Base-by-base conservation (phyloP, 768 basidiomycete genomes). In the Mrakia frigida region DNA sequence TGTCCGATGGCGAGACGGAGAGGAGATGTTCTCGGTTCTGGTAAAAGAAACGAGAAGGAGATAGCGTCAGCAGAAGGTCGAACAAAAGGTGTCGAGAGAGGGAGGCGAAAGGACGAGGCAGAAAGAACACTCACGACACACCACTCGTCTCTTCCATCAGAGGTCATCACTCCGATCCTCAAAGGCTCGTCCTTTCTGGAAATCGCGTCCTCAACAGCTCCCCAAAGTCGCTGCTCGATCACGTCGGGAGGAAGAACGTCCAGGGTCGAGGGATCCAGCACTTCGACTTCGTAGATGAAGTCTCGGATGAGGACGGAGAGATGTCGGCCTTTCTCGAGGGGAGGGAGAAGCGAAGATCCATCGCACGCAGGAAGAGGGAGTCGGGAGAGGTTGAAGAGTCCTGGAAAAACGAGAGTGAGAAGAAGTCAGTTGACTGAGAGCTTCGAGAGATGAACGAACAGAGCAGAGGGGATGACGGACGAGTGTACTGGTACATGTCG, bases 61-160 rank as follows among this genome's bases (percentile, higher is more conserved):
- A 50, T 14, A 69, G 69, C 70, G 31, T 28, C 56, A 74, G 56
- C 41, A n/a, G n/a, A n/a, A n/a, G n/a, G n/a, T n/a, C n/a, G n/a
- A n/a, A n/a, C n/a, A n/a, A n/a, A n/a, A n/a, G n/a, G n/a, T 56
- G 11, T 53, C 52, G 52, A n/a, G 52, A 53, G 18, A n/a, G 9
- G 23, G 52, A 25, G 21, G 2, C 16, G 9, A 3, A 53, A 10
- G 3, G 52, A 53, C 18, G 52, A 53, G 25, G 5, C 16, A 14
- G 50, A 75, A 39, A 56, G 72, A 56, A 50, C 21, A 80, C 88
- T 75, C 82, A 93, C 93, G 81, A 87, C 84, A 16, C 91, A 87
- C 95, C 95, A 97, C 16, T 82, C 84, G 82, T 96, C 92, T 78
- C 95, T 86, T 35, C 90, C 87, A 81, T 95, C 93, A 4, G 91